A percentile compares a stretch with the other conserved stretches of the same genome.
These are phyloP conservation scores for Plasmodium malariae DNA, from an alignment of 169 alveolate species.

Conservation along the genomic window DNA sequence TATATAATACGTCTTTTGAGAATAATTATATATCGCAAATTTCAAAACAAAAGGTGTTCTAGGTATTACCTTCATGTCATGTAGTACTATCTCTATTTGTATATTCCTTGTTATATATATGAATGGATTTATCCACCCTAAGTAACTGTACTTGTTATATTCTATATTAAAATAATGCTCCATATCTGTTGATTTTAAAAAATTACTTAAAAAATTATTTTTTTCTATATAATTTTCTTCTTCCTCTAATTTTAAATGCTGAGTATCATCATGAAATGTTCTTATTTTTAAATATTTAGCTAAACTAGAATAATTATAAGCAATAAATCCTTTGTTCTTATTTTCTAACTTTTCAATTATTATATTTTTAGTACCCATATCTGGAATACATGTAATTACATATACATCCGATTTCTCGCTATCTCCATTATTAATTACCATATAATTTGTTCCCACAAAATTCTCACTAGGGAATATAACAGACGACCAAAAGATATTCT, in stretches of 20 bases:
- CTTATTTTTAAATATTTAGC: slow-evolving; percentile 84
- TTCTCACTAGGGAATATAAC: slow-evolving; percentile 86
- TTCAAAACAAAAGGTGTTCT: slow-evolving; percentile 85
- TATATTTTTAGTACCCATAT: slow-evolving; percentile 86
- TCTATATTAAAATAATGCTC: slow-evolving; percentile 79
- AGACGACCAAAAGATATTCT: slow-evolving; percentile 86
- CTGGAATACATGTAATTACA: slow-evolving; percentile 86
- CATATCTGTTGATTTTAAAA: slow-evolving; percentile 50
- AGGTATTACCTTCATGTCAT: slow-evolving; percentile 88
- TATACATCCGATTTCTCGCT: slow-evolving; percentile 80
- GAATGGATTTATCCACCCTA: slow-evolving; percentile 91
- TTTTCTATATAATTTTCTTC: slow-evolving; percentile 62
- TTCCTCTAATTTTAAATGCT: slow-evolving; percentile 30
- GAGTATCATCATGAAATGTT: slow-evolving; percentile 83
- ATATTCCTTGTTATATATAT: slow-evolving; percentile 84
- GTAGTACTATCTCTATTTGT: slow-evolving; percentile 85
- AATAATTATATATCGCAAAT: slow-evolving; percentile 75
- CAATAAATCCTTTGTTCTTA: slow-evolving; percentile 83
- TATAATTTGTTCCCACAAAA: slow-evolving; percentile 87
- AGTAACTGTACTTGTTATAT: slow-evolving; percentile 83
- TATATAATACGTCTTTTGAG: slow-evolving; percentile 56
- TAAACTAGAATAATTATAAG: slow-evolving; percentile 82
- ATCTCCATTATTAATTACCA: slow-evolving; percentile 82
- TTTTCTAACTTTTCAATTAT: slow-evolving; percentile 80
- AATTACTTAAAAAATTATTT: slow-evolving; percentile 42